Evolutionary conservation across 2,329 filamentous ascomycete species (phyloP), one percentile per base, ranked within the genome.

Genomic region (Ophiostoma australiae): DNA sequence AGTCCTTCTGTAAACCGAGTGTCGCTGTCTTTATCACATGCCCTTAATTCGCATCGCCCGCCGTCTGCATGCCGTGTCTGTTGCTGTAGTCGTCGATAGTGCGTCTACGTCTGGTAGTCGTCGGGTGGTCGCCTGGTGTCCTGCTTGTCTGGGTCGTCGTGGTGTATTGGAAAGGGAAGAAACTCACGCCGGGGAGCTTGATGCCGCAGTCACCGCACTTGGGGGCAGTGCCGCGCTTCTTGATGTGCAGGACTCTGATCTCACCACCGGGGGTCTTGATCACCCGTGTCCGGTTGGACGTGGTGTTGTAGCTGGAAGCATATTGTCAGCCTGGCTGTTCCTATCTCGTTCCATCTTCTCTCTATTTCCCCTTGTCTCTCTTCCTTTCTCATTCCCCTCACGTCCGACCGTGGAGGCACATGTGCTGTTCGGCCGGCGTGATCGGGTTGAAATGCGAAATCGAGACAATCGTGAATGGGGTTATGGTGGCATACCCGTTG

Each of bases 121-220:
- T 31, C 27, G 58, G 58, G 5, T 33, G 11, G 15, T 63, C 58
- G 58, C 23, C 23, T 63, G 58, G 58, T 33, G 58, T 31, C 58
- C 15, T 63, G 58, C 8, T 17, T 17, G 15, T 63, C 23, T 63
- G 27, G 52, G 23, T 33, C 27, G 27, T 63, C 27, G 7, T 66
- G 15, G 33, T 33, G 61, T 33, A 13, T 20, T n/a, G 31, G 33
- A 65, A 10, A 37, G 15, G 6, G 20, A 5, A 39, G 3, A 41
- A 39, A 66, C 93, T 91, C 92, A 99, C 94, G 84, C 95, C 95
- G 81, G 93, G 89, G 80, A 99, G 91, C 88, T 98, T 98, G 86
- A 89, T 89, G 81, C 95, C 95, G 82, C 96, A 99, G 89, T 99
- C 95, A 89, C 96, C 92, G 83, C 95, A 99, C 89, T 99, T 99